These are phyloP conservation scores for Emydomyces testavorans DNA, from an alignment of 2,329 filamentous ascomycete species.

Conservation along the genomic window DNA sequence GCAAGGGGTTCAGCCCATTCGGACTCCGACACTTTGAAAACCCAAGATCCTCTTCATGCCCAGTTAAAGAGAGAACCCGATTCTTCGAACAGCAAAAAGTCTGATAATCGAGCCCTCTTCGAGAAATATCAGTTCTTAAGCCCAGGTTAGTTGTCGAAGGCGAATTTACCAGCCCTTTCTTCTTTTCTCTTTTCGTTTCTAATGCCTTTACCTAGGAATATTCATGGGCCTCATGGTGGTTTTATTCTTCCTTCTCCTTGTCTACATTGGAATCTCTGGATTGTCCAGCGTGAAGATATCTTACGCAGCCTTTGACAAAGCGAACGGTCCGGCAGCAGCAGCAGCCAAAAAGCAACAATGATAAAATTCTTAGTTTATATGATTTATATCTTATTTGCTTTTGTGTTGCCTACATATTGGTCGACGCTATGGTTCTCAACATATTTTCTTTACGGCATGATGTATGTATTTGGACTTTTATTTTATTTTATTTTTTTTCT, in stretches of 20 bases:
- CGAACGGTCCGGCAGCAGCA: conserved; percentile 77
- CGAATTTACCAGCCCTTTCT: not conserved
- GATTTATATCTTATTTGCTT: no score
- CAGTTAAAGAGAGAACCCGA: conserved; percentile 58
- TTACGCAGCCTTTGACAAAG: conserved; percentile 93
- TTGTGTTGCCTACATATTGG: no score
- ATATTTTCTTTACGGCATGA: no score
- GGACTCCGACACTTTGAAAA: conserved; percentile 39
- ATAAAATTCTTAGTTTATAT: not conserved
- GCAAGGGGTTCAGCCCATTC: conserved; percentile 33
- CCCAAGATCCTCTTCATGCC: conserved; percentile 50
- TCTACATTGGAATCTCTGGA: conserved; percentile 66
- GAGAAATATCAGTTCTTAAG: conserved; percentile 93
- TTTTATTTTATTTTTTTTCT: no score
- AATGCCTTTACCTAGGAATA: conserved; percentile 48
- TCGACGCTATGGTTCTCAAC: no score
- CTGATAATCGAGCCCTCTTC: conserved; percentile 43
- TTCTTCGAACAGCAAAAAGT: conserved; percentile 32
- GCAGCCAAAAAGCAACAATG: conserved; percentile 63
- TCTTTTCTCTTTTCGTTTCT: not conserved
- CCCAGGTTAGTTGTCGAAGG: conserved; percentile 49
- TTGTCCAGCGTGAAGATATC: conserved; percentile 74
- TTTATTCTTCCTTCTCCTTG: conserved; percentile 61
- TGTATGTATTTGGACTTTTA: no score
- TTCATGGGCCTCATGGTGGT: conserved; percentile 73